Base-by-base conservation (phyloP, 2,329 filamentous ascomycete species). In the Orbilia javanica region DNA sequence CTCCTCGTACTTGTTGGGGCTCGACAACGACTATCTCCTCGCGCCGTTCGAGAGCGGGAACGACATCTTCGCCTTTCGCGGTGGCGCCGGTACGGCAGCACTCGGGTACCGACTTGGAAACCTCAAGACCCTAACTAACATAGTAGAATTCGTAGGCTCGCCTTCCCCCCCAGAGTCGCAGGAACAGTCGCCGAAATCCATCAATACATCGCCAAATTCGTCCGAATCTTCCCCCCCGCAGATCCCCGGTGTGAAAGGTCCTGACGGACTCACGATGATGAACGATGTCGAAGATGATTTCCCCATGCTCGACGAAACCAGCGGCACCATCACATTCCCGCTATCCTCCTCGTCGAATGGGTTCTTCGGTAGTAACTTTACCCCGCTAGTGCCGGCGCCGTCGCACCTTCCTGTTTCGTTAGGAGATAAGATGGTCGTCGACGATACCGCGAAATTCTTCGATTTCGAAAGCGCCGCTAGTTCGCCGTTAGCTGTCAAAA, bases 391-490 rank as follows among this genome's bases (percentile, higher is more conserved):
- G 4, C 73, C 73, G 3, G 73, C 73, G 4, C 66, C 73, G 29
- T 39, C 73, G 36, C 73, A 77, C 39, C 66, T 77, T 8, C 25
- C 63, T 29, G 46, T 63, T 6, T 68, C 69, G n/a, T 15, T 72
- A 11, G 68, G 68, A 10, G 75, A 79, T 31, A 79, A 68, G 34
- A 72, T 79, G 68, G 44, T 46, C n/a, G 68, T 73, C 31, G 75
- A 73, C 34, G 75, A 79, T 15, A 64, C 75, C 7, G 66, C 62
- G 2, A 70, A 79, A 57, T 80, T 76, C 48, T 80, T 80, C 63
- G 79, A 80, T 42, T 80, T 80, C 31, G 77, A 75, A 22, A 80
- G 79, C 42, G 79, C 79, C 20, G 79, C 79, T 7, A 80, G 79
- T 57, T 80, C 79, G 13, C 79, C 79, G 1, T 31, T 79, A 44